Percentiles rank a stretch among this genome's conserved stretches.
Evolutionary conservation across 768 basidiomycete species (phyloP).

Genomic region (Lactarius sanguifluus): DNA sequence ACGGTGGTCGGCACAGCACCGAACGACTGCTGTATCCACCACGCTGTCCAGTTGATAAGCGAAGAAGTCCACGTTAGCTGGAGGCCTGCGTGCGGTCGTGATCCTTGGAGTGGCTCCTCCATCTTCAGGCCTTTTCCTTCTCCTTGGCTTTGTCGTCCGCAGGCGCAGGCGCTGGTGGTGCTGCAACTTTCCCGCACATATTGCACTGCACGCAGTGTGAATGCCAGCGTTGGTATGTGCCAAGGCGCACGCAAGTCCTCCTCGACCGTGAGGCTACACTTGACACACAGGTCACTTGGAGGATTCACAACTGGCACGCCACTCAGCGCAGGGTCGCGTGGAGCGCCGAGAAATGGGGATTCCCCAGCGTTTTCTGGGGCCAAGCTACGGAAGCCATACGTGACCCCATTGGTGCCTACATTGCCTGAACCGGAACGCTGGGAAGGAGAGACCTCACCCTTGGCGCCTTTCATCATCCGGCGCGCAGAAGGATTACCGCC

Average conservation of each 20-base stretch:
- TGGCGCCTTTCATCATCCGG: conserved; percentile 71
- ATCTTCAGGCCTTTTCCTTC: conserved; percentile 41
- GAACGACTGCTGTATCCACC: conserved; percentile 66
- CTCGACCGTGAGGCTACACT: conserved; percentile 88
- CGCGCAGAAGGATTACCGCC: conserved; percentile 77
- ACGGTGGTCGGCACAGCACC: conserved; percentile 72
- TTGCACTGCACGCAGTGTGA: conserved; percentile 87
- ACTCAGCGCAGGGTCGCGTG: conserved; percentile 47
- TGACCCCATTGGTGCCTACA: conserved; percentile 79
- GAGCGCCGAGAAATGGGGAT: conserved; percentile 62
- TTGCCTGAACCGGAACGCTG: conserved; percentile 48
- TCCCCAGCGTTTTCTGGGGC: conserved; percentile 91
- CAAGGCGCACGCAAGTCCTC: conserved; percentile 96
- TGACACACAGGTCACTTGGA: conserved; percentile 88
- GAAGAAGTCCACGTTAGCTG: conserved; percentile 79
- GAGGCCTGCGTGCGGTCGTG: conserved; percentile 66
- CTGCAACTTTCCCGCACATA: conserved; percentile 75
- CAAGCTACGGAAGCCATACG: conserved; percentile 90
- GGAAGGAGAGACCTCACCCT: conserved; percentile 53
- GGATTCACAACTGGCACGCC: conserved; percentile 62
- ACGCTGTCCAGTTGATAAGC: conserved; percentile 70
- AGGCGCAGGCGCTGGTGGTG: conserved; percentile 52
- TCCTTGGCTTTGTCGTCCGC: conserved; percentile 51
- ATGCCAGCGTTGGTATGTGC: conserved; percentile 98
- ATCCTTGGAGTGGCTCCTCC: conserved; percentile 55